phyloP scores from a whole-genome alignment of 257 asterid species.

The Solanum acaule region DNA sequence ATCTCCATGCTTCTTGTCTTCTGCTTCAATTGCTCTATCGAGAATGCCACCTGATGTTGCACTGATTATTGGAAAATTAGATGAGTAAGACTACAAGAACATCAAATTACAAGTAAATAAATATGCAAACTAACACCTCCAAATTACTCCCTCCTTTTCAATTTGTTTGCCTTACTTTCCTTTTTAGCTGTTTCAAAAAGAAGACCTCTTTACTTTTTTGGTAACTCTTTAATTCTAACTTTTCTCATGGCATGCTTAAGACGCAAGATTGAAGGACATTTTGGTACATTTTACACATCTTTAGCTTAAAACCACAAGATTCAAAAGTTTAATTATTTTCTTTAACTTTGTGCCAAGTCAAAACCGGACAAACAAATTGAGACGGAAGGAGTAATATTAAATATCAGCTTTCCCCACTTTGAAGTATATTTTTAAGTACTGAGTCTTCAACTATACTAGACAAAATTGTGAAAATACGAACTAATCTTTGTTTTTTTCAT shows the following conservation, averaged over 20 bases:
- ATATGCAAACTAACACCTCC: neutral
- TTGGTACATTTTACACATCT: too few relatives aligned
- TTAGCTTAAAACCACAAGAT: neutral
- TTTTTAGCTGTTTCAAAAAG: neutral
- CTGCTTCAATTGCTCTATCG: conserved; percentile 88
- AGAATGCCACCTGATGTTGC: conserved; percentile 91
- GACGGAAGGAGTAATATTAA: neutral
- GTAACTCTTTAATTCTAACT: neutral
- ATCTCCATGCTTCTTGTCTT: conserved; percentile 78
- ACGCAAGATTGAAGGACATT: neutral
- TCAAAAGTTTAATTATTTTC: neutral
- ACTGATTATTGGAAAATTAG: conserved; percentile 19
- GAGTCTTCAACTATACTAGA: neutral
- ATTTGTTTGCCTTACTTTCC: neutral
- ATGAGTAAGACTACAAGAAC: neutral
- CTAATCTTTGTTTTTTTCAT: neutral
- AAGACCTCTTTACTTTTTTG: neutral
- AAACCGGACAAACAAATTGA: neutral
- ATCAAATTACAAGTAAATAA: neutral
- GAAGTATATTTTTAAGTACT: neutral
- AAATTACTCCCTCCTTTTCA: neutral
- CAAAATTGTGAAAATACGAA: neutral
- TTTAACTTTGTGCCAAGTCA: neutral
- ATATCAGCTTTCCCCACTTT: neutral
- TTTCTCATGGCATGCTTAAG: too few relatives aligned